Conservation (phyloP, 495 filamentous ascomycete genomes). For the Penicillium cinerascens region DNA sequence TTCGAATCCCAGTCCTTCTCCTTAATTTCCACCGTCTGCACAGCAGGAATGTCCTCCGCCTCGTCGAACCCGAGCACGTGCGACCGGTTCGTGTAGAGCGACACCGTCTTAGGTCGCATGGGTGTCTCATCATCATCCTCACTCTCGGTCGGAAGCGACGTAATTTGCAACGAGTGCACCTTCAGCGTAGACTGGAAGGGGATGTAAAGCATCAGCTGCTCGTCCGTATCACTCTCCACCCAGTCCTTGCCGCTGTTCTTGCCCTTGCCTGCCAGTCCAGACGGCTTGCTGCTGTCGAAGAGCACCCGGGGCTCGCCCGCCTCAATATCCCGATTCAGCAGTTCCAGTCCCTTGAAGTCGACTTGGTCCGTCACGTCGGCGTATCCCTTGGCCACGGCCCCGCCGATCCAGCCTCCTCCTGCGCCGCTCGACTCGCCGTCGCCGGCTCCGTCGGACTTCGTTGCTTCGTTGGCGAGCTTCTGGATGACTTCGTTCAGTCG, state of each 20-base stretch:
- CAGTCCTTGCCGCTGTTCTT: conserved; percentile 63
- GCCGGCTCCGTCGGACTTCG: conserved; percentile 48
- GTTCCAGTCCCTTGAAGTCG: conserved; percentile 74
- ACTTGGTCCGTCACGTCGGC: conserved; percentile 77
- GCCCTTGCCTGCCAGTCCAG: conserved; percentile 55
- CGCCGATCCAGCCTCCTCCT: conserved; percentile 65
- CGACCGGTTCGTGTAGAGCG: conserved; percentile 79
- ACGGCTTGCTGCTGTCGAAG: conserved; percentile 67
- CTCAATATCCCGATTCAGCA: conserved; percentile 77
- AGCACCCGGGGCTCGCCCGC: conserved; percentile 66
- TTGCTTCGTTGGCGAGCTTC: conserved; percentile 68
- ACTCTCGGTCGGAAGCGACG: conserved; percentile 67
- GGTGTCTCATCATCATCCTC: conserved; percentile 69
- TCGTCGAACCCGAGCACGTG: conserved; percentile 95
- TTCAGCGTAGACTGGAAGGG: conserved; percentile 89
- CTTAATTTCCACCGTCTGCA: conserved; percentile 70
- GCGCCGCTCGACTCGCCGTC: conserved; percentile 38
- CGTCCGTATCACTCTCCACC: conserved; percentile 99
- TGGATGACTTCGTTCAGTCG: conserved; percentile 66
- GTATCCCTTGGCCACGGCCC: conserved; percentile 74
- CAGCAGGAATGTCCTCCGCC: conserved; percentile 76
- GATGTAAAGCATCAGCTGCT: conserved; percentile 91
- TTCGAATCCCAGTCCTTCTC: conserved; percentile 77
- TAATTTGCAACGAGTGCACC: conserved; percentile 86
- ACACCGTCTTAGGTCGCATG: conserved; percentile 80